A percentile compares a stretch with the other conserved stretches of the same genome.
phyloP scores from a whole-genome alignment of 2,329 filamentous ascomycete species.

The Fusarium pininemorale region DNA sequence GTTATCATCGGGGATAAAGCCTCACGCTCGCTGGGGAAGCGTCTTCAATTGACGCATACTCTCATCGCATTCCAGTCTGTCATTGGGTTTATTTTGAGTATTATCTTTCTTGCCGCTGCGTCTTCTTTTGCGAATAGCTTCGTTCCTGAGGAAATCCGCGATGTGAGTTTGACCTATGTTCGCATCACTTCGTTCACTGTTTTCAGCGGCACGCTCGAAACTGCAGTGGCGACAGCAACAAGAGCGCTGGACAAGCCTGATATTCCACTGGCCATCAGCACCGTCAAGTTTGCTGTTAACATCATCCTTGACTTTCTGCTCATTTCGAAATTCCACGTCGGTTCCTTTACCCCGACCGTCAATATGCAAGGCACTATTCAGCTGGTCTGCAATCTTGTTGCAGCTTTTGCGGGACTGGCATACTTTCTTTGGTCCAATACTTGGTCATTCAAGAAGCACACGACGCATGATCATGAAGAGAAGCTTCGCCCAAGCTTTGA shows the following conservation, averaged over 20 bases:
- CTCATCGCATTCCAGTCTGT: conserved; percentile 68
- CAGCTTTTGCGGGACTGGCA: conserved; percentile 63
- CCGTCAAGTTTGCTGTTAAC: conserved; percentile 70
- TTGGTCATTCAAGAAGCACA: conserved; percentile 12
- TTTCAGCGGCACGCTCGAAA: conserved; percentile 69
- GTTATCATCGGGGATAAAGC: conserved; percentile 73
- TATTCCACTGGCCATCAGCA: conserved; percentile 73
- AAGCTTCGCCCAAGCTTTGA: conserved; percentile 49
- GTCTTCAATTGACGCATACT: conserved; percentile 70
- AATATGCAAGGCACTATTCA: conserved; percentile 72
- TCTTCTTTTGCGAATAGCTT: conserved; percentile 66
- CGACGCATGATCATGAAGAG: not conserved
- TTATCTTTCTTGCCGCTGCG: conserved; percentile 66
- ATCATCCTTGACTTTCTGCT: conserved; percentile 73
- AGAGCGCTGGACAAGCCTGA: conserved; percentile 75
- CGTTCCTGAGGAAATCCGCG: conserved; percentile 67
- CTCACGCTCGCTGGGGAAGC: conserved; percentile 58
- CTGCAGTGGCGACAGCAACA: conserved; percentile 68
- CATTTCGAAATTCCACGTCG: conserved; percentile 72
- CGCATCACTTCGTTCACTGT: conserved; percentile 71
- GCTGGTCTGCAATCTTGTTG: conserved; percentile 66
- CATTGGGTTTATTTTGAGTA: conserved; percentile 67
- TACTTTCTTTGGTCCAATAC: conserved; percentile 66
- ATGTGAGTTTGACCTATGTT: conserved; percentile 69
- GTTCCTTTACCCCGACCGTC: conserved; percentile 61